phyloP scores from a whole-genome alignment of 345 rosid genomes.

The Salix brachista region DNA sequence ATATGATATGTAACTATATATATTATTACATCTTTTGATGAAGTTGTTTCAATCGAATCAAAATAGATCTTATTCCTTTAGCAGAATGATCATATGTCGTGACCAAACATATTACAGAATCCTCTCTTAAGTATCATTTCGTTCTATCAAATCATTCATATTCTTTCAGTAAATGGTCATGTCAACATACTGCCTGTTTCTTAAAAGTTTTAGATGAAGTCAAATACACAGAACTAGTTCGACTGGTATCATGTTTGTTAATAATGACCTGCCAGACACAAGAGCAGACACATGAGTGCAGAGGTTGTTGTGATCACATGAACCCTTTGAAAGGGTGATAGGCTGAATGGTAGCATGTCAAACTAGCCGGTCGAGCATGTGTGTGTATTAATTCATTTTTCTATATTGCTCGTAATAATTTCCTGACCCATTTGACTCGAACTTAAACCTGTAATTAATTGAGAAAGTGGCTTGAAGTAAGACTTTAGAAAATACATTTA shows the following conservation, averaged over 20 bases:
- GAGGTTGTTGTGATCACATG: conserved; percentile 1
- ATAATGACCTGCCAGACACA: background rate
- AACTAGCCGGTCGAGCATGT: background rate
- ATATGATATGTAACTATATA: background rate
- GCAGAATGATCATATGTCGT: background rate
- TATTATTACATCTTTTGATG: background rate
- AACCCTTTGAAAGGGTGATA: conserved; percentile 9
- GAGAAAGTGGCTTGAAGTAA: background rate
- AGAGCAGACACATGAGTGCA: background rate
- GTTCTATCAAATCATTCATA: background rate
- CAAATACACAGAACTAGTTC: background rate
- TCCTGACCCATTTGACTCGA: background rate
- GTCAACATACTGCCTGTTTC: conserved; percentile 1
- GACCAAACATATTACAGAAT: background rate
- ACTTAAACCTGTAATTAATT: background rate
- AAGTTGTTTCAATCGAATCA: background rate
- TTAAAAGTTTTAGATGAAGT: background rate
- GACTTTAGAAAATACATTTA: background rate
- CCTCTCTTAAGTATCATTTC: background rate
- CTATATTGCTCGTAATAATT: too few relatives aligned
- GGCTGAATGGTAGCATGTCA: conserved; percentile 8
- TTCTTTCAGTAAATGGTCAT: background rate
- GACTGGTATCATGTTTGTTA: background rate
- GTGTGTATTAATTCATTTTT: too few relatives aligned
- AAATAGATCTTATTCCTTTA: background rate